These are phyloP conservation scores for Purpureocillium takamizusanense DNA, from an alignment of 2,329 filamentous ascomycete species.

Conservation along the genomic window DNA sequence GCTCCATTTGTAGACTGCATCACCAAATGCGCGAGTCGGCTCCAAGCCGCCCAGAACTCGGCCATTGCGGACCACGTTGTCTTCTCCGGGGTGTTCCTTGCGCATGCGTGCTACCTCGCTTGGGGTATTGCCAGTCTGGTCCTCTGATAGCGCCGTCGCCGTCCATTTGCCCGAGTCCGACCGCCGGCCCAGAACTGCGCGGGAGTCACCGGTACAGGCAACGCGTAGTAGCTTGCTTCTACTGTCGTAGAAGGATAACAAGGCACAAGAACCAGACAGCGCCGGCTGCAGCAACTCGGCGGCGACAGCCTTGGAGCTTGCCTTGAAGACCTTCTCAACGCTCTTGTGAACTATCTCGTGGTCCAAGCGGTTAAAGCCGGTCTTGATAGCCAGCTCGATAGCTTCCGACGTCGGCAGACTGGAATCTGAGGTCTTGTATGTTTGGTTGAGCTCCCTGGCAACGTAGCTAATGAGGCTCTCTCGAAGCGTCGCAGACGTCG, in stretches of 20 bases:
- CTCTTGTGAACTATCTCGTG: constrained; percentile 92
- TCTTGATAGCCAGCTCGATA: constrained; percentile 86
- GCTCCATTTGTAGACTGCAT: constrained; percentile 95
- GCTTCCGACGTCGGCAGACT: constrained; percentile 66
- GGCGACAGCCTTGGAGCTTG: constrained; percentile 80
- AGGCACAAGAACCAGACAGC: constrained; percentile 90
- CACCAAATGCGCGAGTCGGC: constrained; percentile 88
- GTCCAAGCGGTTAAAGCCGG: constrained; percentile 79
- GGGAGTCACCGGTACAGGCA: constrained; percentile 92
- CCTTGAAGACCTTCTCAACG: constrained; percentile 82
- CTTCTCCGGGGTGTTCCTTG: constrained; percentile 80
- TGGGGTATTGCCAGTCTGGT: constrained; percentile 86
- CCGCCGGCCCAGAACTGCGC: constrained; percentile 81
- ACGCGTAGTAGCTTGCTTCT: constrained; percentile 80
- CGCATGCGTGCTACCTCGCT: constrained; percentile 78
- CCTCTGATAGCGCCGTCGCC: constrained; percentile 79
- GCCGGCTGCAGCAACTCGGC: constrained; percentile 89
- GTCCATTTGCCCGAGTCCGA: constrained; percentile 80
- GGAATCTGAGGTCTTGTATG: constrained; percentile 65
- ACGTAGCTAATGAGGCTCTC: constrained; percentile 90
- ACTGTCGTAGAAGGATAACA: constrained; percentile 93
- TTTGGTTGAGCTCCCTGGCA: constrained; percentile 82
- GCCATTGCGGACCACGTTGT: constrained; percentile 78
- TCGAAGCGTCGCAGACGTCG: constrained; percentile 89
- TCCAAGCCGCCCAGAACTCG: constrained; percentile 88